These are phyloP conservation scores for Martensiomyces pterosporus DNA, from an alignment of 192 early-diverging fungal genomes.

Conservation along the genomic window DNA sequence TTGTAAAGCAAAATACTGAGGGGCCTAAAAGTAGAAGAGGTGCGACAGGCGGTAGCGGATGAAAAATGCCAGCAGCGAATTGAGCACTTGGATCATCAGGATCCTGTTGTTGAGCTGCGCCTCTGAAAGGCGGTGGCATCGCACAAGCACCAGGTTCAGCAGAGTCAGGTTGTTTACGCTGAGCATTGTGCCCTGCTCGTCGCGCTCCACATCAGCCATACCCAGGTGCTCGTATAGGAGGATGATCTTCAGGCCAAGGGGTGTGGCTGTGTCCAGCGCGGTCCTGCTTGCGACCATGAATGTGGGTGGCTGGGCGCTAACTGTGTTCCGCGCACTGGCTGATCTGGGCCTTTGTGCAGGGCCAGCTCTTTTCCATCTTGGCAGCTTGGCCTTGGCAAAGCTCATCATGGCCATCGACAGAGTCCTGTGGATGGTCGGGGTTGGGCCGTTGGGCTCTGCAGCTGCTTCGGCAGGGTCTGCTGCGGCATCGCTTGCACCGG, in stretches of 20 bases:
- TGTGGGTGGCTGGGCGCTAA: conserved; percentile 1
- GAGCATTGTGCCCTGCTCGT: conserved; percentile 36
- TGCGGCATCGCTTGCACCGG: background rate
- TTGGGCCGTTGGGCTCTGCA: background rate
- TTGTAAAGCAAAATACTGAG: too few species aligned
- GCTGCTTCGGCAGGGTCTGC: background rate
- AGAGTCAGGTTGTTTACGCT: conserved; percentile 89
- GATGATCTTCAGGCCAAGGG: conserved; percentile 26
- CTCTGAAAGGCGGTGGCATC: conserved; percentile 72
- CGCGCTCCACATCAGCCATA: conserved; percentile 31
- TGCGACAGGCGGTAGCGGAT: conserved; percentile 78
- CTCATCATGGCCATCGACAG: conserved; percentile 43
- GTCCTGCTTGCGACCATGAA: conserved; percentile 44
- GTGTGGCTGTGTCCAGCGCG: conserved; percentile 26
- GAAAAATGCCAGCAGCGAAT: conserved; percentile 69
- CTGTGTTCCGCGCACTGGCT: background rate
- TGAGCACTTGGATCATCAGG: conserved; percentile 62
- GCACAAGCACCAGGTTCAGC: conserved; percentile 84
- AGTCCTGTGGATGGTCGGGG: conserved; percentile 10
- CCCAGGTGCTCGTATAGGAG: conserved; percentile 26
- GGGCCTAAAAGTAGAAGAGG: conserved; percentile 77
- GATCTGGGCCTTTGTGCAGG: background rate
- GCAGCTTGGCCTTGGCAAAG: conserved; percentile 37
- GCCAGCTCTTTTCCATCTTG: background rate
- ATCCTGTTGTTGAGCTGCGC: conserved; percentile 54